Evolutionary conservation across 257 asterid species (phyloP).

Genomic region (Scutellaria minor): DNA sequence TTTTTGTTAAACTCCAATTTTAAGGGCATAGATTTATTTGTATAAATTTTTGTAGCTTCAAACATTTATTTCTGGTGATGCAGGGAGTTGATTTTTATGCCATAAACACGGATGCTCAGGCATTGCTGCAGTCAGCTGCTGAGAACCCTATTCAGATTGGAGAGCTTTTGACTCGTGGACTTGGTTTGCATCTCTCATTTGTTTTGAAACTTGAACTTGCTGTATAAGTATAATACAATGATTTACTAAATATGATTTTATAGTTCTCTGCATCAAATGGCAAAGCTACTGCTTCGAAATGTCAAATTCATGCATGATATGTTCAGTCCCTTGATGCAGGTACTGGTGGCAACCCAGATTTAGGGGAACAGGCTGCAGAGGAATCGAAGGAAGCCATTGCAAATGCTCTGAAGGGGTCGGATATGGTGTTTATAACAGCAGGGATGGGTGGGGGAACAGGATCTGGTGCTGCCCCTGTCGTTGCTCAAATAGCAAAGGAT

Average conservation of each 20-base stretch:
- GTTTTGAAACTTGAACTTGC: constrained; percentile 10
- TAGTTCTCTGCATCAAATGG: neutral
- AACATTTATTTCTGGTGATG: constrained; percentile 25
- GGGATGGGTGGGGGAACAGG: constrained; percentile 99
- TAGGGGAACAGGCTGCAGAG: constrained; percentile 99
- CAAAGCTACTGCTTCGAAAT: constrained; percentile 10
- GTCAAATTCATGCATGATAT: constrained; percentile 4
- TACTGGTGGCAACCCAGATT: constrained; percentile 92
- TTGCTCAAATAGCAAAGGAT: constrained; percentile 90
- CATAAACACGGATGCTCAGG: constrained; percentile 95
- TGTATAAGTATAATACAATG: neutral
- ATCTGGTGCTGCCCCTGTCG: constrained; percentile 99
- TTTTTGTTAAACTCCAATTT: neutral
- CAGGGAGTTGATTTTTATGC: constrained; percentile 99
- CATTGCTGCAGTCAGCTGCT: constrained; percentile 88
- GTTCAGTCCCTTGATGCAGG: constrained; percentile 51
- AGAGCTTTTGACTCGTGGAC: constrained; percentile 98
- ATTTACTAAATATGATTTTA: constrained; percentile 7
- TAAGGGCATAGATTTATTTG: neutral
- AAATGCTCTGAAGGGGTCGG: constrained; percentile 90
- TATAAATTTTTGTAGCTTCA: constrained; percentile 20
- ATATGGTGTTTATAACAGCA: constrained; percentile 98
- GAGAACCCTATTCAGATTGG: constrained; percentile 93
- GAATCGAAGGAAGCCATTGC: constrained; percentile 94
- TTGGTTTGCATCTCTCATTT: constrained; percentile 59